These are phyloP conservation scores for Torulaspora microellipsoides DNA, from an alignment of 805 yeast species.

Conservation along the genomic window DNA sequence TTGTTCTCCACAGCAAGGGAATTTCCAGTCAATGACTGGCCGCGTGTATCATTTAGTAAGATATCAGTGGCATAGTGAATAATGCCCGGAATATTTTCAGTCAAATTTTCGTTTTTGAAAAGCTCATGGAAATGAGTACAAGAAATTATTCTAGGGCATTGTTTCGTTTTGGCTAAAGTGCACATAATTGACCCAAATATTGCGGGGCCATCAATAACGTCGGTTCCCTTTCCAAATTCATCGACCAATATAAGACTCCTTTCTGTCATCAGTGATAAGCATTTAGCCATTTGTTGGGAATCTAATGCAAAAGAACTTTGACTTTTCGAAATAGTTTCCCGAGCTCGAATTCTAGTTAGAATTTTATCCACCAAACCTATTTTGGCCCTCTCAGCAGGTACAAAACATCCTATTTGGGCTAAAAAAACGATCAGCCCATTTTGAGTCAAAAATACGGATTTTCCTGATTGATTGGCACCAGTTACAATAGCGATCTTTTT, in stretches of 20 bases:
- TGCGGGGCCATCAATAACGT: slow-evolving; percentile 43
- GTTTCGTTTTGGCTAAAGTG: slow-evolving; percentile 12
- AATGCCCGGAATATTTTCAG: slow-evolving; percentile 18
- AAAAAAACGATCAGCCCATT: slow-evolving; percentile 45
- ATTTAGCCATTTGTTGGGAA: slow-evolving; percentile 40
- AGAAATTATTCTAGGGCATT: slow-evolving; percentile 32
- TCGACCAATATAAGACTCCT: slow-evolving; percentile 45
- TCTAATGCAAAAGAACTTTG: slow-evolving; percentile 52
- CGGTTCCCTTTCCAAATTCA: slow-evolving; percentile 54
- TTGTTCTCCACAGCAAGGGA: slow-evolving; percentile 3
- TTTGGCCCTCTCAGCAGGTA: slow-evolving; percentile 46
- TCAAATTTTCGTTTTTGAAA: slow-evolving; percentile 28
- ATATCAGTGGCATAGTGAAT: slow-evolving; percentile 38
- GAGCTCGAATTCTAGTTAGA: slow-evolving; percentile 42
- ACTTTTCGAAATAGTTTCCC: slow-evolving; percentile 38
- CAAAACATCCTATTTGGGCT: slow-evolving; percentile 52
- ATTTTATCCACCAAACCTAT: slow-evolving; percentile 47
- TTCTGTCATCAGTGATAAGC: slow-evolving; percentile 38
- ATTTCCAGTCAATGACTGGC: background rate
- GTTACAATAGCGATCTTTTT: slow-evolving; percentile 39
- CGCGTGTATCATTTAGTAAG: slow-evolving; percentile 11
- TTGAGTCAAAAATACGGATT: slow-evolving; percentile 47
- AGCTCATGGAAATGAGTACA: slow-evolving; percentile 45
- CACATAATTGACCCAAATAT: slow-evolving; percentile 39
- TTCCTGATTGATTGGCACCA: slow-evolving; percentile 51